Percentiles rank a stretch among this genome's conserved stretches.
These are phyloP conservation scores for Lentithecium fluviatile DNA, from an alignment of 495 filamentous ascomycete genomes.

Conservation along the genomic window DNA sequence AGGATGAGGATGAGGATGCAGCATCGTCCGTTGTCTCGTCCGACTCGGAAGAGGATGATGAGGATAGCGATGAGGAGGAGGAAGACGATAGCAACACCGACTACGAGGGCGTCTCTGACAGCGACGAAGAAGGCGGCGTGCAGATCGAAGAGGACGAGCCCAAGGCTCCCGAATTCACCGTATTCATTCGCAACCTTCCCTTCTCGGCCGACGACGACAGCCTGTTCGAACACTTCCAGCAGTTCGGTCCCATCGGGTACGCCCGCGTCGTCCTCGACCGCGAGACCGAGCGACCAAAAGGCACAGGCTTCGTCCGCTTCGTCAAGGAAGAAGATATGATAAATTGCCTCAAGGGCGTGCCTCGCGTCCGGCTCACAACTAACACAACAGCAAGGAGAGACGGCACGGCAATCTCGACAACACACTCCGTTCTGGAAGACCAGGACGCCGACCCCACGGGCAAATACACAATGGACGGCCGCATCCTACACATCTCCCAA, in stretches of 20 bases:
- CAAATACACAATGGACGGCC: conserved; percentile 84
- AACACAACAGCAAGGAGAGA: conserved; percentile 32
- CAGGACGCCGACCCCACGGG: conserved; percentile 73
- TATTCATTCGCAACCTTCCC: conserved; percentile 94
- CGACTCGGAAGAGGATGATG: conserved; percentile 33
- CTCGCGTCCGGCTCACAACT: conserved; percentile 40
- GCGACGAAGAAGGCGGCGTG: conserved; percentile 37
- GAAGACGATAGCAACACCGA: conserved; percentile 36
- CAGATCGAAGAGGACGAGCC: conserved; percentile 36
- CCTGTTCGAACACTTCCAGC: conserved; percentile 76
- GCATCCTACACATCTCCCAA: conserved; percentile 76
- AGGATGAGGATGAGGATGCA: conserved; percentile 38
- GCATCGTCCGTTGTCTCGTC: conserved; percentile 16
- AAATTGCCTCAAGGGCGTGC: conserved; percentile 70
- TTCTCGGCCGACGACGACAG: conserved; percentile 78
- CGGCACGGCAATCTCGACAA: conserved; percentile 14
- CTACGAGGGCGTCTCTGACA: conserved; percentile 39
- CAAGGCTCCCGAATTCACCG: conserved; percentile 63
- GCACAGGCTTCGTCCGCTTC: conserved; percentile 95
- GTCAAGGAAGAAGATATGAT: conserved; percentile 69
- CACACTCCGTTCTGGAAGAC: conserved; percentile 73
- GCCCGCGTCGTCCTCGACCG: conserved; percentile 84
- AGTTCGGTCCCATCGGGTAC: conserved; percentile 83
- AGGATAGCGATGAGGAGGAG: conserved; percentile 42
- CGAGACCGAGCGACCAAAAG: conserved; percentile 78